Evolutionary conservation across 306 rosid species (phyloP), one percentile per base, ranked within the genome.

Genomic region (Lablab purpureus): DNA sequence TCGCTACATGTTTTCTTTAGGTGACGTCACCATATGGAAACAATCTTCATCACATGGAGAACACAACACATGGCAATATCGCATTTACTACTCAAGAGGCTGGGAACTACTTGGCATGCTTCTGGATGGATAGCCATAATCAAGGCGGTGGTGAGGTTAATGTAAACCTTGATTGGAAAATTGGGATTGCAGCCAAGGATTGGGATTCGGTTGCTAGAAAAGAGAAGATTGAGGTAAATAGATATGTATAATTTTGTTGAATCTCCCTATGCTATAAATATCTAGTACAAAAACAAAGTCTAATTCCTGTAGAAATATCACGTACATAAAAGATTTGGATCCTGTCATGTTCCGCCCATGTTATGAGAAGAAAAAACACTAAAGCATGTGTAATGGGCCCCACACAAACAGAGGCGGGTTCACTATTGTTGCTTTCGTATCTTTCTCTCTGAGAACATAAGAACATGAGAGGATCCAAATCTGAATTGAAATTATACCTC

Each of bases 181-280:
- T 90, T 14, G 99, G 99, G 60, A 83, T 95, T 83, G 98, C 96
- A 18, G 96, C 99, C 27, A 93, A 90, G 87, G 99, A 95, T 83
- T 95, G 99, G 99, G 99, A 93, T 58, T 82, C 99, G 11, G 98
- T 95, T 63, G 99, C 99, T 36, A 95, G 82, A 83, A 93, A 91
- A 75, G 99, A 95, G 85, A 95, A 93, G 90, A 86, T 95, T 69
- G 98, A 91, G 93, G 99, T 93, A 66, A 81, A 75, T 65, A 37
- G 55, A 56, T 72, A 34, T 49, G 41, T 54, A 71, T 36, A 37
- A 70, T 41, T 59, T 74, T 41, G 17, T 77, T 41, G 11, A 41
- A 76, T 65, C 63, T 55, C 34, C 75, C 30, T 27, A 15, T 51
- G 28, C 23, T 49, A 17, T 66, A 10, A 10, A 21, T 18, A 7